Evolutionary conservation across 2,329 filamentous ascomycete species (phyloP), one percentile per base, ranked within the genome.

Genomic region (Aspergillus tamarii): DNA sequence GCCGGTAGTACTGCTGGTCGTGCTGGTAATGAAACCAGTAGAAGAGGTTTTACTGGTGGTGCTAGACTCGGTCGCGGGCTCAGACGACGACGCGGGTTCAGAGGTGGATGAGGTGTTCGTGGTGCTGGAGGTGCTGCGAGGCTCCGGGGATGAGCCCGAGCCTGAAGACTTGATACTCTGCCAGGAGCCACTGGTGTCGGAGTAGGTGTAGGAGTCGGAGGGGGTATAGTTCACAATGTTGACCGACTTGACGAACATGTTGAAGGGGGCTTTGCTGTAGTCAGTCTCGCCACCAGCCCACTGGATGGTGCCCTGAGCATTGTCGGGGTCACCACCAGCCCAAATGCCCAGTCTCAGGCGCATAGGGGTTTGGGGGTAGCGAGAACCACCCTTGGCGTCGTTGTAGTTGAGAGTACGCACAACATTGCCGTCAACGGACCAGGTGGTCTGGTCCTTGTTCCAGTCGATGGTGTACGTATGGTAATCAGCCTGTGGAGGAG

Each of bases 291-390:
- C 90, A 56, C 89, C 89, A 59, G 90, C 90, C 90, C 90, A 92
- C 61, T 88, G 80, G 56, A 89, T 85, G 1, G 88, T 90, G 11
- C 79, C 80, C 55, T 70, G 55, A 36, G 65, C 60, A 66, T 82
- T 78, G 43, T 63, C 64, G 11, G 78, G 71, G 63, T 82, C 80
- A 60, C 90, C 90, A 66, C 89, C 90, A 56, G 87, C 85, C 89
- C 89, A 91, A 67, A 86, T 85, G 64, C 90, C 90, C 53, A 92
- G 78, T 76, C 87, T 89, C 70, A 92, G 75, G 75, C 88, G 86
- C 87, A 90, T 89, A 56, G 90, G 90, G 5, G 89, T 91, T 82
- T 92, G 90, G 36, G 90, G 90, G 81, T 86, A 92, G 69, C 85
- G 84, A 61, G 79, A 75, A 55, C 85, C 87, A 57, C 80, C 80